phyloP scores from a whole-genome alignment of 306 rosid genomes.

The Quillaja saponaria region DNA sequence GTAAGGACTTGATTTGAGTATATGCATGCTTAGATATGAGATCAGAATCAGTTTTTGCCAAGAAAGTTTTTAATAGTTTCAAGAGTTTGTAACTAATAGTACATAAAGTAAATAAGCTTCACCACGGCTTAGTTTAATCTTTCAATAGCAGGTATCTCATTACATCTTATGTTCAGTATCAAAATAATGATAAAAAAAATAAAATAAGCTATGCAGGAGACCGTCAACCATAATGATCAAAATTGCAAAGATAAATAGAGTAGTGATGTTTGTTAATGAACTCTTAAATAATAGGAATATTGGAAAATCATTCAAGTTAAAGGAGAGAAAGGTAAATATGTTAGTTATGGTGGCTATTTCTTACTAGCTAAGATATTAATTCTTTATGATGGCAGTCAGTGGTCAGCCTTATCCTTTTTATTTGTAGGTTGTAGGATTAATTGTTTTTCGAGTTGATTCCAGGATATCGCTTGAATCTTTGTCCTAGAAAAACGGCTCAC shows the following conservation, averaged over 20 bases:
- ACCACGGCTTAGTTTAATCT: conserved; percentile 73
- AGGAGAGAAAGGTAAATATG: neutral
- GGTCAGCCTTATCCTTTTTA: neutral
- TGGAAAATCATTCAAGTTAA: neutral
- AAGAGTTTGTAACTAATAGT: conserved; percentile 35
- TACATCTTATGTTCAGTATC: neutral
- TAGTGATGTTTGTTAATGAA: no score
- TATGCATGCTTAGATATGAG: conserved; percentile 80
- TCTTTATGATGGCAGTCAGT: neutral
- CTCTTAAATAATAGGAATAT: neutral
- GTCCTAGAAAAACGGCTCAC: conserved; percentile 41
- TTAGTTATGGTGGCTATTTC: neutral
- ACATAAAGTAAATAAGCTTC: conserved; percentile 49
- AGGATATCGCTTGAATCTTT: conserved; percentile 51
- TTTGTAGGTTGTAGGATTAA: conserved; percentile 72
- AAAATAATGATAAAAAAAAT: neutral
- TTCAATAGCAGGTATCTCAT: conserved; percentile 82
- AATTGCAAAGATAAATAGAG: neutral
- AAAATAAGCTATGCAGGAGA: neutral
- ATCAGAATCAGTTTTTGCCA: conserved; percentile 66
- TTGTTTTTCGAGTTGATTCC: conserved; percentile 70
- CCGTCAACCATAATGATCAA: neutral
- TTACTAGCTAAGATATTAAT: neutral
- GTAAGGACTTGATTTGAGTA: conserved; percentile 68
- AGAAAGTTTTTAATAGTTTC: conserved; percentile 55